Conservation (phyloP, 2,329 filamentous ascomycete genomes). For the Paradendryphiella salina region DNA sequence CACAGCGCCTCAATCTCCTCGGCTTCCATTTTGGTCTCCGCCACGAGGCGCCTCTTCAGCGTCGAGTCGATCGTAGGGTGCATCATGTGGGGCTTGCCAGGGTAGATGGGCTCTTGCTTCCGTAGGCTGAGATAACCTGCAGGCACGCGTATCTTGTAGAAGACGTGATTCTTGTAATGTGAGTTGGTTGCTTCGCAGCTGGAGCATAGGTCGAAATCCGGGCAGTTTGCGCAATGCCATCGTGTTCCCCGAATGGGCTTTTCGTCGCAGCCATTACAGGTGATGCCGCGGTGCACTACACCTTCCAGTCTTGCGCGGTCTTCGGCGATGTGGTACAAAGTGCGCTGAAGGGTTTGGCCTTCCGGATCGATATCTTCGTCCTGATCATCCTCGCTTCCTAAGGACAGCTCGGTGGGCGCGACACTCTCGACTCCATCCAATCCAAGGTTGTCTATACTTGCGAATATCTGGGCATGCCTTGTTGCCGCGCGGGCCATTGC, state of each 20-base stretch:
- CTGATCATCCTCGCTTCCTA: constrained; percentile 40
- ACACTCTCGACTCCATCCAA: constrained; percentile 35
- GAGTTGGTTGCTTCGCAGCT: constrained; percentile 77
- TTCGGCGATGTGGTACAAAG: constrained; percentile 90
- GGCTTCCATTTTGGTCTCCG: constrained; percentile 64
- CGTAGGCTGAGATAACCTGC: constrained; percentile 79
- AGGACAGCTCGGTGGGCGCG: constrained; percentile 39
- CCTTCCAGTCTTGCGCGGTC: constrained; percentile 77
- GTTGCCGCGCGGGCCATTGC: constrained; percentile 27
- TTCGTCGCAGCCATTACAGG: constrained; percentile 85
- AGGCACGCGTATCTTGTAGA: constrained; percentile 93
- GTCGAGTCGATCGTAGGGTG: constrained; percentile 67
- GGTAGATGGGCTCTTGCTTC: constrained; percentile 58
- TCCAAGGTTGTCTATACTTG: constrained; percentile 4
- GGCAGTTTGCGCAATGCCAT: constrained; percentile 93
- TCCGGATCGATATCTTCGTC: constrained; percentile 51
- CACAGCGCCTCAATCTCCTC: constrained; percentile 90
- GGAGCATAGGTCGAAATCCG: constrained; percentile 94
- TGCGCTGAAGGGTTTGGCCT: constrained; percentile 79
- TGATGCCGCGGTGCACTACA: constrained; percentile 89
- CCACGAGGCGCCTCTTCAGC: constrained; percentile 64
- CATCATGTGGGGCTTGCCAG: constrained; percentile 71
- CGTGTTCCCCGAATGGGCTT: constrained; percentile 89
- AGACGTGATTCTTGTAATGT: constrained; percentile 89
- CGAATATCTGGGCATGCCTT: constrained; percentile 26